These are phyloP conservation scores for Geoglossum cookeanum DNA, from an alignment of 2,329 filamentous ascomycete genomes.

Conservation along the genomic window DNA sequence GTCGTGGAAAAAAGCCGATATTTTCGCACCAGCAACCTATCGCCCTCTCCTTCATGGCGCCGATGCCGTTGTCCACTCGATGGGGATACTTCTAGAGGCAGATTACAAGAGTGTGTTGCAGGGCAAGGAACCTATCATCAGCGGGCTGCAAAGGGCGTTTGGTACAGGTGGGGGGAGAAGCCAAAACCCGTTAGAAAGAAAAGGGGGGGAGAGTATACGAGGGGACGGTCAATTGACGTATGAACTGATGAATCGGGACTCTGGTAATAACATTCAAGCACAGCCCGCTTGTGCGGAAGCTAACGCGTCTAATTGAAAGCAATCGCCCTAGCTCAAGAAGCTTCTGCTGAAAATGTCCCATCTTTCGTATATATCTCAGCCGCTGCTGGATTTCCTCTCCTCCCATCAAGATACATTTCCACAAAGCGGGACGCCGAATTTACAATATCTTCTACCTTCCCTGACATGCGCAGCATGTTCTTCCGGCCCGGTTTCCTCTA, in stretches of 20 bases:
- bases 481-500: slow-evolving; percentile 77
- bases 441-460: slow-evolving; percentile 52
- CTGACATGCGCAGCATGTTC: slow-evolving; percentile 60
- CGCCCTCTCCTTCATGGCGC: slow-evolving; percentile 54
- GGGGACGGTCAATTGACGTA: slow-evolving; percentile 75
- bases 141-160: slow-evolving; percentile 64
- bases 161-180: slow-evolving; percentile 39
- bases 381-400: slow-evolving; percentile 62
- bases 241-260: slow-evolving; percentile 91
- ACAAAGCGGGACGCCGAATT: slow-evolving; percentile 86
- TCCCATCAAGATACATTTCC: slow-evolving; percentile 69
- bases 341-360: slow-evolving; percentile 40
- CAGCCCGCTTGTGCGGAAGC: neutral
- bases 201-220: slow-evolving; percentile 37
- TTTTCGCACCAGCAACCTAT: slow-evolving; percentile 69
- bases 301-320: slow-evolving; percentile 25
- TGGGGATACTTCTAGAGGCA: slow-evolving; percentile 90
- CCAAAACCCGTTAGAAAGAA: slow-evolving; percentile 49
- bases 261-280: slow-evolving; percentile 20
- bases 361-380: slow-evolving; percentile 82
- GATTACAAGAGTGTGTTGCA: slow-evolving; percentile 90
- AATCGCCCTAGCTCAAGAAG: slow-evolving; percentile 62
- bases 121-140: slow-evolving; percentile 63
- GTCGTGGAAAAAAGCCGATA: slow-evolving; percentile 73
- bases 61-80: slow-evolving; percentile 76